These are phyloP conservation scores for Neofusicoccum umdonicola DNA, from an alignment of 2,329 filamentous ascomycete genomes.

Conservation along the genomic window DNA sequence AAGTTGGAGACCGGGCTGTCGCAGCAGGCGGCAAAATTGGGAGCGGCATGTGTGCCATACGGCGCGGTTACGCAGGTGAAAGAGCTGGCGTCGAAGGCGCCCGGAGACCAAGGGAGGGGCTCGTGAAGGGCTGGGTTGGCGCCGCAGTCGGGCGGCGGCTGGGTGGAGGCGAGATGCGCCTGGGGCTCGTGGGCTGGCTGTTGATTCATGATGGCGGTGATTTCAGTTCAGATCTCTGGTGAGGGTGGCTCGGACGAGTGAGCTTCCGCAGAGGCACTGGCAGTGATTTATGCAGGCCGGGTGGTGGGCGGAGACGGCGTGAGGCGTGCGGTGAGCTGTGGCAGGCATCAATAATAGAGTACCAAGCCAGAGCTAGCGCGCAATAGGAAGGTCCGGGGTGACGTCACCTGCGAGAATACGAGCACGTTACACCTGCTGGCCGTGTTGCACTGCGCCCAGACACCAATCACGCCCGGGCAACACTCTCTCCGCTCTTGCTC, in stretches of 20 bases:
- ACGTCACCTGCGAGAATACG: constrained; percentile 1
- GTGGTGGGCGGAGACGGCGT: neutral
- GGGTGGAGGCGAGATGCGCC: neutral
- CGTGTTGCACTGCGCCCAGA: neutral
- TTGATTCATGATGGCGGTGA: neutral
- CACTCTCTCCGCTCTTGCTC: neutral
- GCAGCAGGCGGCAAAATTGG: neutral
- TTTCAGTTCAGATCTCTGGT: too few species aligned
- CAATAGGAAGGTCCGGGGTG: constrained; percentile 1
- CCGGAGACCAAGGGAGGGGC: neutral
- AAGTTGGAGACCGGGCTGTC: neutral
- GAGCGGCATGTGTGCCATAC: neutral
- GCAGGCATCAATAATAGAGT: neutral
- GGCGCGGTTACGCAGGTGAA: constrained; percentile 1
- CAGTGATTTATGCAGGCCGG: neutral
- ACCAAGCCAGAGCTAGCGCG: neutral
- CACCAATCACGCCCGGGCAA: neutral
- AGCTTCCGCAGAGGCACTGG: neutral
- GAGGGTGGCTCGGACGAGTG: too few species aligned
- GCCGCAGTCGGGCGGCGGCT: constrained; percentile 2
- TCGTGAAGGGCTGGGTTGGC: neutral
- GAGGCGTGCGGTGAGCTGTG: neutral
- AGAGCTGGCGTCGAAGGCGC: neutral
- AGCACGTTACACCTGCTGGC: neutral
- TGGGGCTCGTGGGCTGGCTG: neutral